Evolutionary conservation across 202 grass and related monocot genomes (phyloP), one percentile per base, ranked within the genome.

Genomic region (Setaria viridis): DNA sequence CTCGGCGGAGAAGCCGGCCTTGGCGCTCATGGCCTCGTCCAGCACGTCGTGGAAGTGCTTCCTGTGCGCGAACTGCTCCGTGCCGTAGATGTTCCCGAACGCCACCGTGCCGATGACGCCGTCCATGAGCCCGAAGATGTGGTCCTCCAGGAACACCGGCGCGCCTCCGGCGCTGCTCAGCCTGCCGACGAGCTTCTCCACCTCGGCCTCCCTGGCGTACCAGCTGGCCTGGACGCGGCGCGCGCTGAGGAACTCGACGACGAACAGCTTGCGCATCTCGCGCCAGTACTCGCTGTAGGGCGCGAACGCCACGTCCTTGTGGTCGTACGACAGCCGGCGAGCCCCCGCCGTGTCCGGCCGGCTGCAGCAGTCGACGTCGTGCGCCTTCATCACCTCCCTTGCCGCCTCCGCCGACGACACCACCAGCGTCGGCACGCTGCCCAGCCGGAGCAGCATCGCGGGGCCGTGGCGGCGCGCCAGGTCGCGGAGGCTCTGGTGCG

Each of bases 51-150:
- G 86, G 75, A 91, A 88, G 33, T 21, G 70, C 19, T 81, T 69
- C 83, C n/a, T 70, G 45, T 47, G 5, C 32, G 63, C 9, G 63
- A 91, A 78, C 57, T 48, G 46, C 41, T 85, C 86, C 3, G 82
- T 19, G 46, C 82, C 89, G 69, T 85, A 88, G 57, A 88, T 66
- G 49, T 68, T 91, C 7, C 85, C 89, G 21, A 86, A 39, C 60
- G 82, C 87, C 73, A 89, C 87, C 65, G 82, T 81, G 77, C 87
- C 87, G 77, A 89, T 62, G 8, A 86, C 37, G 49, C 87, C 87
- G 60, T 90, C 88, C 69, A 73, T 79, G 3, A 82, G 19, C 19
- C 21, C 82, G 54, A 82, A 89, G 29, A 80, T 15, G 77, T 89
- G 62, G 29, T 86, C 87, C 43, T 86, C 80, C 49, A 89, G 59